Conservation (phyloP, 768 basidiomycete species). For the Tricholoma flavovirens region DNA sequence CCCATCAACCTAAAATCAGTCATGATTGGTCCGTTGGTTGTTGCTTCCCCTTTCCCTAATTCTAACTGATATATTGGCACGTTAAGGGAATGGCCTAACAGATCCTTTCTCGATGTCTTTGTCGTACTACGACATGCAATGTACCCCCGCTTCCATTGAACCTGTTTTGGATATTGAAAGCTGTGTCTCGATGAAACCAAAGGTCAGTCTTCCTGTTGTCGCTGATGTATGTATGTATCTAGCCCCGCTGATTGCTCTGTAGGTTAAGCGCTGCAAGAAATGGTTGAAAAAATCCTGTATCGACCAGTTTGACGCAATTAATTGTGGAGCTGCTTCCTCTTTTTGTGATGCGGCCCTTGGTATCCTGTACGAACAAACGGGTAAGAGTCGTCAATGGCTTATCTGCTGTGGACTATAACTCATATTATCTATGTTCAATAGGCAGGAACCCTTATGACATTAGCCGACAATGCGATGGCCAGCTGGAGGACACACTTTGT, state of each 20-base stretch:
- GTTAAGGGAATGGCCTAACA: slow-evolving; percentile 45
- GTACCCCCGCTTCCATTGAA: slow-evolving; percentile 36
- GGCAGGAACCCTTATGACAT: slow-evolving; percentile 63
- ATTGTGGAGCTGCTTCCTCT: slow-evolving; percentile 51
- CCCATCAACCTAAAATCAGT: slow-evolving; percentile 62
- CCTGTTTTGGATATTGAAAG: slow-evolving; percentile 31
- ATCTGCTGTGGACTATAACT: slow-evolving; percentile 19
- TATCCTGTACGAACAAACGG: slow-evolving; percentile 38
- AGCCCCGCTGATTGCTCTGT: slow-evolving; percentile 1
- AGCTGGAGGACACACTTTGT: slow-evolving; percentile 41
- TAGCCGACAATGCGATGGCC: slow-evolving; percentile 48
- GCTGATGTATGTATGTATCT: neutral
- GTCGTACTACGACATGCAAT: slow-evolving; percentile 36
- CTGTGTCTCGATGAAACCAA: slow-evolving; percentile 4
- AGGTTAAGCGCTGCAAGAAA: slow-evolving; percentile 61
- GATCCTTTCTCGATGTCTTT: slow-evolving; percentile 37
- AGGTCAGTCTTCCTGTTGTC: slow-evolving; percentile 1
- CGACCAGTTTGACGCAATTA: slow-evolving; percentile 54
- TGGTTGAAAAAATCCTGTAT: slow-evolving; percentile 51
- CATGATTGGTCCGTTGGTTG: slow-evolving; percentile 47
- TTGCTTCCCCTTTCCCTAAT: neutral
- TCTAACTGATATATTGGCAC: neutral
- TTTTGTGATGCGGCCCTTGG: slow-evolving; percentile 45
- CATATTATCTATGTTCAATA: slow-evolving; percentile 7
- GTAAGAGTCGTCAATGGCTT: neutral